Evolutionary conservation across 2,329 filamentous ascomycete genomes (phyloP).

Genomic region (Nemania sp.): DNA sequence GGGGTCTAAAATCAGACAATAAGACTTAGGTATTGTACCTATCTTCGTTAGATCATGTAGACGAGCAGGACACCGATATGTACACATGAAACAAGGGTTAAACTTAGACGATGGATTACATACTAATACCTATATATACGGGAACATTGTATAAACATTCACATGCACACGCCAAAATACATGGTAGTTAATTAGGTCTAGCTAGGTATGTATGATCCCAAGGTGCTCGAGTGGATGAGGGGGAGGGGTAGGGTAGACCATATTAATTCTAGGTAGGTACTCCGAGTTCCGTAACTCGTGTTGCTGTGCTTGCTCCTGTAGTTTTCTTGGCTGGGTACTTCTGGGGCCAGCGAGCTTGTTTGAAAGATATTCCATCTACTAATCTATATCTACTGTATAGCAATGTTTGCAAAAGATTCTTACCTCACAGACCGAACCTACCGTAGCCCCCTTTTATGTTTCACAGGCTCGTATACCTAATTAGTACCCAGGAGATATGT

Average conservation of each 20-base stretch:
- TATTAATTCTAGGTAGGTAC: constrained; percentile 1
- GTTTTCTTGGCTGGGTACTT: not conserved
- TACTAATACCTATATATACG: not conserved
- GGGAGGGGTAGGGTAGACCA: not conserved
- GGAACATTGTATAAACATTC: not conserved
- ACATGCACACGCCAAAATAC: not conserved
- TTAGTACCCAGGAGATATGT: not conserved
- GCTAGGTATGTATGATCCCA: not conserved
- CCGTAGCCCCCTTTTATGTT: not conserved
- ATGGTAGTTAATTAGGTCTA: not conserved
- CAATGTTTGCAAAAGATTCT: not conserved
- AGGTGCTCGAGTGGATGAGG: not conserved
- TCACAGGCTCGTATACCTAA: constrained; percentile 4
- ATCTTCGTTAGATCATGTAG: not conserved
- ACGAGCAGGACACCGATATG: not conserved
- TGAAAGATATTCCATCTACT: not conserved
- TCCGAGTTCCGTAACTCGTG: not conserved
- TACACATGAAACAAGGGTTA: not conserved
- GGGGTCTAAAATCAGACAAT: constrained; percentile 44
- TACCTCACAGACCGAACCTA: not conserved
- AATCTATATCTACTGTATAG: not conserved
- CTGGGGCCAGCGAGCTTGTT: no score
- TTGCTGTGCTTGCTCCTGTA: not conserved
- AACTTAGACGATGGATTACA: not conserved
- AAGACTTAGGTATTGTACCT: not conserved